These are phyloP conservation scores for Lolium perenne DNA, from an alignment of 176 grass and related monocot species.

Conservation along the genomic window DNA sequence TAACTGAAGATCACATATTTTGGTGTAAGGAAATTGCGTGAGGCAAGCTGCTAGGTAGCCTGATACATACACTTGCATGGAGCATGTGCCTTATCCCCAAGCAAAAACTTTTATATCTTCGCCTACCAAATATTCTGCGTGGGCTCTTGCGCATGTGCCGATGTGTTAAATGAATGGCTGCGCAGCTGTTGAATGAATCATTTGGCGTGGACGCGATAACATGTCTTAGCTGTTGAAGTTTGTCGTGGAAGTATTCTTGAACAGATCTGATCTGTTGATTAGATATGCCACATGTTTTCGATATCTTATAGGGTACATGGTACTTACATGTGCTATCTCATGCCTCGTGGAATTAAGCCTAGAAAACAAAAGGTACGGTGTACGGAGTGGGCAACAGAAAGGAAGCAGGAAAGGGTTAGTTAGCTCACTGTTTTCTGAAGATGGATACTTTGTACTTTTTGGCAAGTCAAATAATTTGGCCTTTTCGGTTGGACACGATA, in stretches of 20 bases:
- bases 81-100: slow-evolving; percentile 33
- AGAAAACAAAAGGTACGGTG: background rate
- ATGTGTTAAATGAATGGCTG: slow-evolving; percentile 36
- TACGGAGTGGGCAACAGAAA: background rate
- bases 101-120: slow-evolving; percentile 15
- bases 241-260: slow-evolving; percentile 43
- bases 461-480: too few relatives aligned
- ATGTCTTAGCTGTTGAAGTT: slow-evolving; percentile 25
- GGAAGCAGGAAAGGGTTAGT: too few relatives aligned
- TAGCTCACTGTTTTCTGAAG: background rate
- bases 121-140: slow-evolving; percentile 2
- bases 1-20: slow-evolving; percentile 24
- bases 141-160: slow-evolving; percentile 15
- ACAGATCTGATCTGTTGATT: slow-evolving; percentile 13
- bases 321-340: background rate
- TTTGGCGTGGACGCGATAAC: slow-evolving; percentile 6
- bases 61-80: slow-evolving; percentile 11
- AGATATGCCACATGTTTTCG: background rate
- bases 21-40: slow-evolving; percentile 59
- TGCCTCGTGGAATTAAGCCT: background rate
- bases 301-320: background rate
- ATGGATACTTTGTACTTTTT: background rate
- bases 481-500: too few relatives aligned
- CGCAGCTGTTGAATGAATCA: slow-evolving; percentile 4
- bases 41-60: slow-evolving; percentile 41